Evolutionary conservation across 768 basidiomycete species (phyloP), one percentile per base, ranked within the genome.

Genomic region (Naganishia vaughanmartiniae): DNA sequence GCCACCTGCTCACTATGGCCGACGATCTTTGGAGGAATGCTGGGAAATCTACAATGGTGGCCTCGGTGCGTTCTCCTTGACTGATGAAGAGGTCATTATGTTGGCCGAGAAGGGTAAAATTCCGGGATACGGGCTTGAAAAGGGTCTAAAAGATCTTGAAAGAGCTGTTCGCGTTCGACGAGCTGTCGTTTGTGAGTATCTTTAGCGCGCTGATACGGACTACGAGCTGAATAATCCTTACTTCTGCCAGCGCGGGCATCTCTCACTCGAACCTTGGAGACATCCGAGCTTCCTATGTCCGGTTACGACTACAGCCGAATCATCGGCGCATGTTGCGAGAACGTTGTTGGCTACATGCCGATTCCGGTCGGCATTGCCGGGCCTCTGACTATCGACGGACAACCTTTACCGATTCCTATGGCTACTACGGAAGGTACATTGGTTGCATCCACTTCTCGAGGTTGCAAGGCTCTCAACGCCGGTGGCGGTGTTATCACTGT

Each of bases 401-500:
- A 86, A 51, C 82, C 88, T 56, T 88, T 88, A 75, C 95, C 89
- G 48, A 94, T 99, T 76, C 96, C 96, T 10, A 98, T 99, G 96
- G 96, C 96, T 53, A 99, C 96, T 5, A 94, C 96, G n/a, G 96
- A 99, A 81, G 96, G 96, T 70, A 98, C 96, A 0, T 87, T 99
- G 67, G 94, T 98, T 72, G 96, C 96, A 0, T 98, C 95, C 6
- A 91, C 95, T 0, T 97, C 95, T 0, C 89, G 96, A 72, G 96
- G 95, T 9, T 96, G 93, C 84, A 99, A 98, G 82, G 96, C 96
- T 0, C 88, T 98, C 75, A 98, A 99, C 79, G 88, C 92, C 0
- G 91, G 92, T 57, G 94, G 95, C 65, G 96, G 96, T 36, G 95
- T 97, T 1, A 89, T 89, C 0, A 98, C 95, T 4, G 95, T 97